A percentile compares a stretch with the other conserved stretches of the same genome.
phyloP scores from a whole-genome alignment of 495 filamentous ascomycete genomes.

The Bryoglossum gracile region DNA sequence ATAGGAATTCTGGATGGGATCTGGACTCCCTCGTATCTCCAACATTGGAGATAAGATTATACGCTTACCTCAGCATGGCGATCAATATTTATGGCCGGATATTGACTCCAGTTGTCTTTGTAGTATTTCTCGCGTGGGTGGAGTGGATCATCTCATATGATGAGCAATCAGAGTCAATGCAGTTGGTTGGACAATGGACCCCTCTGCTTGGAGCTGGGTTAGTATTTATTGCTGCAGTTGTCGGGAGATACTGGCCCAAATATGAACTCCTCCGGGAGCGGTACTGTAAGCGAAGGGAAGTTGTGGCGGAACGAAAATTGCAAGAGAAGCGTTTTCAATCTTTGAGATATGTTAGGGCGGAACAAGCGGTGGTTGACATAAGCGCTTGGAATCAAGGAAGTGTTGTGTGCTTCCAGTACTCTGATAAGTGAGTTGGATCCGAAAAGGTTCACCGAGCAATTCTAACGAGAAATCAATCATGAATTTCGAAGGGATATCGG shows the following conservation, averaged over 20 bases:
- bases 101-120: background rate
- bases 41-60: background rate
- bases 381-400: no score
- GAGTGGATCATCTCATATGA: constrained; percentile 2
- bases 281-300: background rate
- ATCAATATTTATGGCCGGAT: background rate
- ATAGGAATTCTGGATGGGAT: background rate
- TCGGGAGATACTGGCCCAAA: constrained; percentile 2
- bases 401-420: no score
- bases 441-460: no score
- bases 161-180: constrained; percentile 1
- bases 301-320: background rate
- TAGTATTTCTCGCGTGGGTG: background rate
- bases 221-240: constrained; percentile 1
- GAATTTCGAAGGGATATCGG: no score
- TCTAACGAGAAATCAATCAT: no score
- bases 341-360: no score
- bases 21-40: background rate
- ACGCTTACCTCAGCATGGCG: background rate
- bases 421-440: no score
- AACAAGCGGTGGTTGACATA: no score
- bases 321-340: no score
- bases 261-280: background rate
- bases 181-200: constrained; percentile 5
- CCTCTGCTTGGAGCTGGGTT: background rate